A percentile compares a stretch with the other conserved stretches of the same genome.
These are phyloP conservation scores for Magnusiomyces clavatus DNA, from an alignment of 1,139 yeast species.

Conservation along the genomic window DNA sequence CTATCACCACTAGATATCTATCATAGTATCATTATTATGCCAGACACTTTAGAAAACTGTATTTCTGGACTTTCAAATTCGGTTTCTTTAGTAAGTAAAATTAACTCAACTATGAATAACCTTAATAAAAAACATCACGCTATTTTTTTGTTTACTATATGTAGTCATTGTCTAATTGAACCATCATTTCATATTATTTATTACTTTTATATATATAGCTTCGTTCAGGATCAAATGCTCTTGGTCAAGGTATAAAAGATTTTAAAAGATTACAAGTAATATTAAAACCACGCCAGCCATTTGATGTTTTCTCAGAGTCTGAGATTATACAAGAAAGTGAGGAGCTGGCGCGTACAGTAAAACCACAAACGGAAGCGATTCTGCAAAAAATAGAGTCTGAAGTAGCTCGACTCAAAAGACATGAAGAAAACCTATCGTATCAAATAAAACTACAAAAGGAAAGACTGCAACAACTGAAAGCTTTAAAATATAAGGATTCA, in stretches of 20 bases:
- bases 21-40: neutral
- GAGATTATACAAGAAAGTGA: constrained; percentile 23
- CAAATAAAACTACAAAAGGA: neutral
- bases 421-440: neutral
- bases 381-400: constrained; percentile 23
- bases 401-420: constrained; percentile 6
- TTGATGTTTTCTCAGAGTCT: constrained; percentile 27
- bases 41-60: constrained; percentile 6
- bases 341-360: constrained; percentile 24
- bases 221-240: constrained; percentile 16
- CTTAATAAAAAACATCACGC: constrained; percentile 9
- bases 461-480: constrained; percentile 11
- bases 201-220: neutral
- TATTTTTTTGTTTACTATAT: constrained; percentile 19
- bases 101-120: neutral
- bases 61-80: constrained; percentile 9
- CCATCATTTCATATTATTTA: constrained; percentile 20
- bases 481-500: constrained; percentile 1
- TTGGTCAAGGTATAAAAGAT: constrained; percentile 16
- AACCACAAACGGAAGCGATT: constrained; percentile 24
- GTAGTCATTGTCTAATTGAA: constrained; percentile 21
- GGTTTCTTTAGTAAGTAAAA: constrained; percentile 6
- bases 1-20: neutral
- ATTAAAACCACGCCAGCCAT: constrained; percentile 17
- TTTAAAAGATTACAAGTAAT: constrained; percentile 5